A percentile compares a stretch with the other conserved stretches of the same genome.
phyloP scores from a whole-genome alignment of 192 early-diverging fungal genomes.

The Piromyces finnis region DNA sequence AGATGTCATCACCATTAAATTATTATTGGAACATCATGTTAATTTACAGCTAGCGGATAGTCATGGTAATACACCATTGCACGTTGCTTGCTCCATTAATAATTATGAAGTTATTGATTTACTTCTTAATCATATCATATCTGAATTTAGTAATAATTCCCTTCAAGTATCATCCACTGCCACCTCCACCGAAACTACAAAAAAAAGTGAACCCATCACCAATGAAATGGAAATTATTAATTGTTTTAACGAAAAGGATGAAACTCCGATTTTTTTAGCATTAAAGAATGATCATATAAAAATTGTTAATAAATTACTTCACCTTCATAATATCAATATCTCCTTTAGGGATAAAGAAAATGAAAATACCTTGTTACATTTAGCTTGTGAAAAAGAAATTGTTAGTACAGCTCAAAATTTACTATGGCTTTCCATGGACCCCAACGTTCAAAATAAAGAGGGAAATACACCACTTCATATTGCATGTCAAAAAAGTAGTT shows the following conservation, averaged over 20 bases:
- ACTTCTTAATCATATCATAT: background rate
- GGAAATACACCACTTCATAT: background rate
- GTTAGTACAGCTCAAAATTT: background rate
- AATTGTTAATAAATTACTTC: background rate
- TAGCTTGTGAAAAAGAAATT: background rate
- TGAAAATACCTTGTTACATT: background rate
- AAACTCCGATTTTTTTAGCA: background rate
- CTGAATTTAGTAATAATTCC: background rate
- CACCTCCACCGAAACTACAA: too few relatives aligned
- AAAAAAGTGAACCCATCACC: background rate
- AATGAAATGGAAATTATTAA: background rate
- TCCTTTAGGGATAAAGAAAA: background rate
- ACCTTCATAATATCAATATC: background rate
- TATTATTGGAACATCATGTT: background rate
- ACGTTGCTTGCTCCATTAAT: background rate
- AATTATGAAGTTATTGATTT: background rate
- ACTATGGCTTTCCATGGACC: background rate
- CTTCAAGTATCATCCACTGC: too few relatives aligned
- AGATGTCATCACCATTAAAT: background rate
- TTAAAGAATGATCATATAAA: background rate
- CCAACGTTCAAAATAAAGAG: background rate
- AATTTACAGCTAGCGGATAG: background rate
- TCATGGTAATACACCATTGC: background rate
- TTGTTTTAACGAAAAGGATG: background rate
- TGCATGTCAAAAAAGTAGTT: background rate